Evolutionary conservation across 1,139 yeast species (phyloP), one percentile per base, ranked within the genome.

Genomic region (Lodderomyces margitis): DNA sequence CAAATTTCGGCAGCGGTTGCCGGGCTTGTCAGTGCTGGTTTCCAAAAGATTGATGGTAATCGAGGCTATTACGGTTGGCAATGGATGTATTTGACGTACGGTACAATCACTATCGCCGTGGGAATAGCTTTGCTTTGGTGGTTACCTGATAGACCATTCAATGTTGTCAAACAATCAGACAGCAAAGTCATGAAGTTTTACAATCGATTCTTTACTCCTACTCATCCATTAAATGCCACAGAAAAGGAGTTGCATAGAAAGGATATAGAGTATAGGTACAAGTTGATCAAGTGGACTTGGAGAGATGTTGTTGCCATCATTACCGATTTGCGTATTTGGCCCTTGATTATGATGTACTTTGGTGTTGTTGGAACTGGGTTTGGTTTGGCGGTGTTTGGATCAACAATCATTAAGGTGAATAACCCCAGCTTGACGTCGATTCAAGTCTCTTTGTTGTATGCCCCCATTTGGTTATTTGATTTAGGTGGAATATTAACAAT

Each of bases 351-450:
- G 65, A 87, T 87, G 96, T 87, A 87, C 62, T 88, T 87, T 62
- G 96, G 96, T 7, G 95, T 85, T 12, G 96, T 87, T 15, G 96
- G 96, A 36, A 81, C 88, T 14, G 96, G 96, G 1, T 82, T 76
- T 57, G 96, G 95, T 14, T 68, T 87, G 43, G 89, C 91, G 16
- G 92, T 84, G 15, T 87, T 84, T 63, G 96, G 92, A 2, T 82
- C 95, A 4, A 81, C 94, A n/a, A 81, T 87, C 50, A 83, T 87
- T 52, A 64, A 74, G 40, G 76, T 76, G 8, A 80, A 82, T 51
- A 80, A 84, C 58, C 83, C 92, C 2, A 52, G 57, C 10, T 71
- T 87, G 52, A 64, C 81, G 1, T 81, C 89, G 2, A 84, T 87
- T 50, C 69, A 82, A 45, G 80, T 87, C 15, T 83, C 92, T 1